Evolutionary conservation across 1,284 basidiomycete species (phyloP).

Genomic region (Golubevia sp.): DNA sequence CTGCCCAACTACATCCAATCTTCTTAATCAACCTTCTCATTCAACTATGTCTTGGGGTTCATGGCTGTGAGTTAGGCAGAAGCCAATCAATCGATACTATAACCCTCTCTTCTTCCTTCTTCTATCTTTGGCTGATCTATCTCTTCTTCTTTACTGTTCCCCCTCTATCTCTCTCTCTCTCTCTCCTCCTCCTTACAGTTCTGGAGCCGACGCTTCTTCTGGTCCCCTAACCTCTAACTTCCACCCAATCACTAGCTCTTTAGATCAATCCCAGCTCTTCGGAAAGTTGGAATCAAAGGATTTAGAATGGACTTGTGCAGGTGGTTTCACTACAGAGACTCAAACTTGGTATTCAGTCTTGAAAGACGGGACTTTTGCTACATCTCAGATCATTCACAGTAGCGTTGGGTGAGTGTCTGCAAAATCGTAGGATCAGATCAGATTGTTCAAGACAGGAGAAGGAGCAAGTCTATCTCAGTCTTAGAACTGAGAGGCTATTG

Average conservation of each 20-base stretch:
- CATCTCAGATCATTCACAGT: slow-evolving; percentile 94
- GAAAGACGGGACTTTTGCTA: slow-evolving; percentile 79
- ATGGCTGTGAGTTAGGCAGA: too few relatives aligned
- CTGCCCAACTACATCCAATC: too few relatives aligned
- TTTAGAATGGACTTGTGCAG: slow-evolving; percentile 78
- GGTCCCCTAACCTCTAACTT: slow-evolving; percentile 68
- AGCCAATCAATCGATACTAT: too few relatives aligned
- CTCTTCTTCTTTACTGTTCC: slow-evolving; percentile 45
- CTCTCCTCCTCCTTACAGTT: slow-evolving; percentile 66
- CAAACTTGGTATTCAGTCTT: slow-evolving; percentile 85
- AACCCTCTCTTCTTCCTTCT: too few relatives aligned
- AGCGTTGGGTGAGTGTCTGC: slow-evolving; percentile 81
- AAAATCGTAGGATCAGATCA: too few relatives aligned
- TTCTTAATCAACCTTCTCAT: too few relatives aligned
- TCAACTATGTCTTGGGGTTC: too few relatives aligned
- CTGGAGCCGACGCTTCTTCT: slow-evolving; percentile 64
- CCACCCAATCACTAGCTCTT: slow-evolving; percentile 15
- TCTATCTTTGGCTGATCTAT: slow-evolving; percentile 67
- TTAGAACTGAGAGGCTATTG: too few relatives aligned
- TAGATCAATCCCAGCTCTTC: slow-evolving; percentile 2
- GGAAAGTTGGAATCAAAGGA: slow-evolving; percentile 66
- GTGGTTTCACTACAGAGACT: slow-evolving; percentile 89
- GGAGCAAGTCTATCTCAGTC: too few relatives aligned
- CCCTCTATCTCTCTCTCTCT: slow-evolving; percentile 64
- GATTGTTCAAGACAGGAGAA: too few relatives aligned